Base-by-base conservation (phyloP, 257 asterid species). In the Ocimum tenuiflorum region DNA sequence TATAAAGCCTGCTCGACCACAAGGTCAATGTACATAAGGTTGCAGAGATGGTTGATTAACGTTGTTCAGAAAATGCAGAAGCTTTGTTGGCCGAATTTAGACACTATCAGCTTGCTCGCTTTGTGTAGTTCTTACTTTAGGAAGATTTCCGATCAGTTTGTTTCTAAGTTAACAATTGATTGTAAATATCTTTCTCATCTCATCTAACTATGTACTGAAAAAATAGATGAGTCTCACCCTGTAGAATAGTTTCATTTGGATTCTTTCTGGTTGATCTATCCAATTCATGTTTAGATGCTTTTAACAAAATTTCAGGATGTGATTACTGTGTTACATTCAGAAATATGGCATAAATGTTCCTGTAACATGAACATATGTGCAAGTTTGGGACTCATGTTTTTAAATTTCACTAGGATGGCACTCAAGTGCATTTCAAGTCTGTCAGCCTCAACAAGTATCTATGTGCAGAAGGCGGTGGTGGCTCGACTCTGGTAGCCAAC, bases 401-500 rank as follows among this genome's bases (percentile, higher is more conserved):
- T 55, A 6, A 38, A 38, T 23, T 49, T 64, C 24, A 23, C 20
- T 59, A 83, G 89, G 89, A 78, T 74, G 86, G 89, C 55, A 77
- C 86, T 61, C 84, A 80, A 76, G 81, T 83, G 76, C 84, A 78
- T 68, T 69, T 83, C 27, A 83, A 77, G 83, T 81, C 89, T 29
- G 63, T 71, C 11, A 76, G 19, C 77, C 80, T 72, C 75, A 74
- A 72, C 72, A 83, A 74, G 74, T 83, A 78, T 70, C 74, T 83
- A 7, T 55, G 78, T 48, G 84, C 86, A 7, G 86, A 76, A 75
- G 74, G 76, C 39, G 84, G 84, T 11, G 89, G 89, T 22, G 88
- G 88, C 36, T 63, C 84, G 18, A 29, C 49, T 3, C 49, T 83
- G 54, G 80, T 83, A 52, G 89, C 86, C 38, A 80, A 80, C 56